phyloP scores from a whole-genome alignment of 1,139 yeast species.

The Yamadazyma atmosphaerica region DNA sequence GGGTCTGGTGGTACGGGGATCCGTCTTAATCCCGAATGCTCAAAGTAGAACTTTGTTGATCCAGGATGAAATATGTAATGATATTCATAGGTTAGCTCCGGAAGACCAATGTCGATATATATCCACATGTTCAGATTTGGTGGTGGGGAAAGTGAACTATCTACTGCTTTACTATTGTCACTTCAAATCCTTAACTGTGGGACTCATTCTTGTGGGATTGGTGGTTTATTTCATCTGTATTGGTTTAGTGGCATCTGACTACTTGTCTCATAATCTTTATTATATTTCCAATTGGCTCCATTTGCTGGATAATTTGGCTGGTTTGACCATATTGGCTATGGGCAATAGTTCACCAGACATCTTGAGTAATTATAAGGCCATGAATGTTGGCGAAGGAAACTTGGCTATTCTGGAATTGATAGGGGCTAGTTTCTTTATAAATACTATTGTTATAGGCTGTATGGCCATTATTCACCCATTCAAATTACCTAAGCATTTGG shows the following conservation, averaged over 20 bases:
- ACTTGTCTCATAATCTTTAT: slow-evolving; percentile 70
- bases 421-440: slow-evolving; percentile 83
- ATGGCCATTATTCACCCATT: slow-evolving; percentile 73
- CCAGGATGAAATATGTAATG: slow-evolving; percentile 1
- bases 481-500: slow-evolving; percentile 49
- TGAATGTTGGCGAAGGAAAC: slow-evolving; percentile 64
- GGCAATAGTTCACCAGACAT: slow-evolving; percentile 96
- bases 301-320: slow-evolving; percentile 78
- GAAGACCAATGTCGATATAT: slow-evolving; percentile 45
- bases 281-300: slow-evolving; percentile 59
- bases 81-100: neutral
- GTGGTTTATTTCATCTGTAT: slow-evolving; percentile 54
- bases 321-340: slow-evolving; percentile 81
- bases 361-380: slow-evolving; percentile 78
- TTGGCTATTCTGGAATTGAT: slow-evolving; percentile 85
- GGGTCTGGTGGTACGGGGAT: neutral
- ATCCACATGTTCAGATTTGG: slow-evolving; percentile 31
- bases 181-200: slow-evolving; percentile 15
- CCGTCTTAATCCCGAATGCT: neutral
- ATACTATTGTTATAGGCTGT: slow-evolving; percentile 72
- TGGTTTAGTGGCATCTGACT: slow-evolving; percentile 76
- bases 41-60: neutral
- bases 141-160: slow-evolving; percentile 43
- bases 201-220: slow-evolving; percentile 23
- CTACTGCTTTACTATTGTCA: slow-evolving; percentile 26